Evolutionary conservation across 805 yeast genomes (phyloP).

Genomic region (Candida multigemmis): DNA sequence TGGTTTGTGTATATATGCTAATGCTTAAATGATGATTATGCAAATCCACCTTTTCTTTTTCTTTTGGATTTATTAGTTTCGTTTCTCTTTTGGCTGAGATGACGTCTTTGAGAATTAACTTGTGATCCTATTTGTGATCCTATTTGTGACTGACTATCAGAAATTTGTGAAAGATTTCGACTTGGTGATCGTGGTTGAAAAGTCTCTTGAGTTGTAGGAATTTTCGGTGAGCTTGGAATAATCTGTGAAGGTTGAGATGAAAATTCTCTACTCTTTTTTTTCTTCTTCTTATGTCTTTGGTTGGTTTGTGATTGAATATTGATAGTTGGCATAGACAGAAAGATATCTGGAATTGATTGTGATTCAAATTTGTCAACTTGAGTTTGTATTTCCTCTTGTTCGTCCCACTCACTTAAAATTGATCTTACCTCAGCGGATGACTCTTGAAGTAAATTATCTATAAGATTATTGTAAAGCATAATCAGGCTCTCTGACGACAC

Average conservation of each 20-base stretch:
- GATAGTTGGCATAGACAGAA: slow-evolving; percentile 10
- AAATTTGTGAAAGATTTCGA: slow-evolving; percentile 2
- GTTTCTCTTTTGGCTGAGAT: background rate
- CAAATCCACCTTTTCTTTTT: slow-evolving; percentile 42
- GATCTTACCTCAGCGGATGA: slow-evolving; percentile 5
- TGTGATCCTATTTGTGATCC: too few relatives aligned
- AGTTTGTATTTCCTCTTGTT: slow-evolving; percentile 3
- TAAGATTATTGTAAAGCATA: background rate
- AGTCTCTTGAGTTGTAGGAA: slow-evolving; percentile 1
- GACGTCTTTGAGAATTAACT: background rate
- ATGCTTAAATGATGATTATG: slow-evolving; percentile 9
- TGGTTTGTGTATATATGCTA: background rate
- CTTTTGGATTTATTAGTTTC: slow-evolving; percentile 22
- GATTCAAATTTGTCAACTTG: slow-evolving; percentile 3
- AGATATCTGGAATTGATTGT: slow-evolving; percentile 1
- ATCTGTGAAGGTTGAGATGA: slow-evolving; percentile 1
- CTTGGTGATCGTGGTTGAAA: slow-evolving; percentile 2
- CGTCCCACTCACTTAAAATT: slow-evolving; percentile 9
- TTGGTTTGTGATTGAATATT: slow-evolving; percentile 5
- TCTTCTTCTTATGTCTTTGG: slow-evolving; percentile 1
- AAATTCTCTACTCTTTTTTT: slow-evolving; percentile 1
- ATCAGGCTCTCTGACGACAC: slow-evolving; percentile 2
- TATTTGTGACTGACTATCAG: background rate
- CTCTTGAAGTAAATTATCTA: slow-evolving; percentile 2
- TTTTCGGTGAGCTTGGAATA: slow-evolving; percentile 1